Evolutionary conservation across 1,284 basidiomycete genomes (phyloP).

Genomic region (Cutaneotrichosporon cutaneum): DNA sequence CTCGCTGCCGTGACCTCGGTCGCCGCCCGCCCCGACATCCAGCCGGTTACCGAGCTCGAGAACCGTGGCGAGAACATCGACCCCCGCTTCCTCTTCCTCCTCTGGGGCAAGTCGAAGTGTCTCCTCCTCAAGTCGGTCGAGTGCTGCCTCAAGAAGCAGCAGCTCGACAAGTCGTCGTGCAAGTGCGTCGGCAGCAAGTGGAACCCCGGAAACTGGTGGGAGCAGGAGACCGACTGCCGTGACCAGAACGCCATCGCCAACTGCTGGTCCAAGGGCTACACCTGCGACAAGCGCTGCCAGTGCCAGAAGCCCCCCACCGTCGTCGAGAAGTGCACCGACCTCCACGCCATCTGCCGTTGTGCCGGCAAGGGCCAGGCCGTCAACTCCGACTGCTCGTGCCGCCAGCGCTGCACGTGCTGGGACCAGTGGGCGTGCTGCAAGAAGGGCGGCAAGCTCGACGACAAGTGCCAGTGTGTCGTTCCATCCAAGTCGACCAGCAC

Average conservation of each 20-base stretch:
- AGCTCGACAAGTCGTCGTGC: slow-evolving; percentile 15
- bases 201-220: slow-evolving; percentile 4
- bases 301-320: slow-evolving; percentile 14
- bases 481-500: slow-evolving; percentile 12
- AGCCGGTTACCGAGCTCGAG: slow-evolving; percentile 8
- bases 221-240: slow-evolving; percentile 5
- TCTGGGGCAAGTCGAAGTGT: slow-evolving; percentile 9
- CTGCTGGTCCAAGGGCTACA: slow-evolving; percentile 19
- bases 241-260: slow-evolving; percentile 11
- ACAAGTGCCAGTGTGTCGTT: slow-evolving; percentile 19
- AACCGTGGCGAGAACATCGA: slow-evolving; percentile 6
- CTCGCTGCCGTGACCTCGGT: not conserved
- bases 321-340: slow-evolving; percentile 21
- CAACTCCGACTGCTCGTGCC: slow-evolving; percentile 23
- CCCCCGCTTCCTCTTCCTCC: not conserved
- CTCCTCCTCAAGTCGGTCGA: slow-evolving; percentile 6
- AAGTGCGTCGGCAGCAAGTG: not conserved
- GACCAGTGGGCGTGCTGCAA: slow-evolving; percentile 19
- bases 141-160: slow-evolving; percentile 17
- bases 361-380: slow-evolving; percentile 12
- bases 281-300: slow-evolving; percentile 11
- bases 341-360: slow-evolving; percentile 13
- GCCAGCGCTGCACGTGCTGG: slow-evolving; percentile 14
- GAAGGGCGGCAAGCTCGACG: slow-evolving; percentile 20
- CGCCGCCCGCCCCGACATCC: slow-evolving; percentile 8